These are phyloP conservation scores for Suillus paluster DNA, from an alignment of 768 basidiomycete genomes.

Conservation along the genomic window DNA sequence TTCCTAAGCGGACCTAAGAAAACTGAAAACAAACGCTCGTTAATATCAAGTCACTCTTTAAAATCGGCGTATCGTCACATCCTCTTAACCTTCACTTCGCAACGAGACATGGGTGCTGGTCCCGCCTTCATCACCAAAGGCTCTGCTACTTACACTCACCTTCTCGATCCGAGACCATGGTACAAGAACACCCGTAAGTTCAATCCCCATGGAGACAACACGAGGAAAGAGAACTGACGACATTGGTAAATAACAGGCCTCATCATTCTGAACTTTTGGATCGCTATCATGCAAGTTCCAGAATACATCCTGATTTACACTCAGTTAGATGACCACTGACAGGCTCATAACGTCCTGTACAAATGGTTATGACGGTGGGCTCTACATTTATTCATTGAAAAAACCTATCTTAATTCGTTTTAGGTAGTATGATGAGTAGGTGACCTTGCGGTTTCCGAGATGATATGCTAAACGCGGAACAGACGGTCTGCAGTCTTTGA, in stretches of 20 bases:
- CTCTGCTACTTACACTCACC: constrained; percentile 48
- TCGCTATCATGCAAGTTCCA: constrained; percentile 55
- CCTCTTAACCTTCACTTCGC: constrained; percentile 6
- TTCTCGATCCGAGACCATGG: constrained; percentile 68
- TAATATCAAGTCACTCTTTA: constrained; percentile 4
- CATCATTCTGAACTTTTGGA: constrained; percentile 66
- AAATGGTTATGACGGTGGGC: constrained; percentile 42
- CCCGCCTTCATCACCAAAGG: constrained; percentile 41
- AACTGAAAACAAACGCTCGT: constrained; percentile 6
- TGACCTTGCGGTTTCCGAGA: neutral
- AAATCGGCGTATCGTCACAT: neutral
- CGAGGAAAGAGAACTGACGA: neutral
- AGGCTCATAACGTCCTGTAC: constrained; percentile 43
- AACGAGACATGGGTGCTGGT: constrained; percentile 58
- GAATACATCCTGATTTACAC: neutral
- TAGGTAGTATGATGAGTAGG: constrained; percentile 45
- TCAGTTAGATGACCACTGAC: neutral
- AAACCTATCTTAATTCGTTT: neutral
- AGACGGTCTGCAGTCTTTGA: constrained; percentile 43
- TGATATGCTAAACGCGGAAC: neutral
- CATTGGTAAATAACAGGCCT: constrained; percentile 43
- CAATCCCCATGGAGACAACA: neutral
- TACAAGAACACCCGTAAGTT: constrained; percentile 66
- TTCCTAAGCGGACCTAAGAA: neutral
- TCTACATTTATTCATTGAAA: neutral